Evolutionary conservation across 768 basidiomycete species (phyloP).

Genomic region (Trametes coccinea): DNA sequence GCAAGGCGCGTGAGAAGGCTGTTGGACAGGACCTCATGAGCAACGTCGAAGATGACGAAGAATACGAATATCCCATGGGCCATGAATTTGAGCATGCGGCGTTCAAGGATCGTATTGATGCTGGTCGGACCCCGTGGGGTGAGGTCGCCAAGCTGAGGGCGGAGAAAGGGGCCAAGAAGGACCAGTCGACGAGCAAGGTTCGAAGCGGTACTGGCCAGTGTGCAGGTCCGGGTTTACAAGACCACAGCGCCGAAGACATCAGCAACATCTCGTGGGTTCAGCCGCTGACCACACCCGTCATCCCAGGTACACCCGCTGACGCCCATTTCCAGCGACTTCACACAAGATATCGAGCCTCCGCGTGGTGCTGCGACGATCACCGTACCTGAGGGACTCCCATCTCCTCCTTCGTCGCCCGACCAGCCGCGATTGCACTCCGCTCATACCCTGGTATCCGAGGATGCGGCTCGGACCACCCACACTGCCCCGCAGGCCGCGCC

Average conservation of each 20-base stretch:
- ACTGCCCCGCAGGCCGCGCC: not conserved
- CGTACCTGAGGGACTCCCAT: conserved; percentile 32
- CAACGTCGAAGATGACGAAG: not conserved
- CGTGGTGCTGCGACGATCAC: conserved; percentile 29
- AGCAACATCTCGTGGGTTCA: conserved; percentile 50
- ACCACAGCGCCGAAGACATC: conserved; percentile 31
- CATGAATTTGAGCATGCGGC: conserved; percentile 20
- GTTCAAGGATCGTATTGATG: conserved; percentile 21
- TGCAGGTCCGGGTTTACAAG: not conserved
- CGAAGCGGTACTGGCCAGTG: not conserved
- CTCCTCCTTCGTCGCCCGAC: conserved; percentile 10
- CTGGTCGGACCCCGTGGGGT: conserved; percentile 13
- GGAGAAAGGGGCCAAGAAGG: conserved; percentile 12
- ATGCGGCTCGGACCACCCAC: not conserved
- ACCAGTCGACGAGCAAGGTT: not conserved
- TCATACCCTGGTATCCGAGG: not conserved
- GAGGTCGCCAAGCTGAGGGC: conserved; percentile 15
- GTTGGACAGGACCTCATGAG: not conserved
- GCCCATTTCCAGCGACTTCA: conserved; percentile 24
- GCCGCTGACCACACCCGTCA: conserved; percentile 1
- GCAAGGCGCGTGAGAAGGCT: conserved; percentile 1
- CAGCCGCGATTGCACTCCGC: not conserved
- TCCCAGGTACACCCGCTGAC: conserved; percentile 1
- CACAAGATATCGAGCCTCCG: conserved; percentile 17
- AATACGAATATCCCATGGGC: conserved; percentile 7